These are phyloP conservation scores for Cucumis sativus DNA, from an alignment of 306 rosid species.

Conservation along the genomic window DNA sequence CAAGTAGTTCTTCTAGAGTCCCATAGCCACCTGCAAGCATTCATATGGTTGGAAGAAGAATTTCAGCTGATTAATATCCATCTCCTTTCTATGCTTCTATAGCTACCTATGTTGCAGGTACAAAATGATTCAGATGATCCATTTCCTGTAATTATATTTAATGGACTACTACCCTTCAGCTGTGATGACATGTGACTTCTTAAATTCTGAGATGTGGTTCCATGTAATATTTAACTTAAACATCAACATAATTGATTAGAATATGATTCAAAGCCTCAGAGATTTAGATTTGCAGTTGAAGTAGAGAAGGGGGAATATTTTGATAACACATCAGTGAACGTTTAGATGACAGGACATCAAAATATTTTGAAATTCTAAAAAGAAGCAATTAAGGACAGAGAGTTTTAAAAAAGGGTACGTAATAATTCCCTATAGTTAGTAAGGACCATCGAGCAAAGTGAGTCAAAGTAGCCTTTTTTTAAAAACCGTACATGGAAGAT, in stretches of 20 bases:
- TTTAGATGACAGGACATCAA: not conserved
- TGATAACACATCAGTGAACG: not conserved
- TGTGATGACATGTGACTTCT: not conserved
- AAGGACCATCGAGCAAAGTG: not conserved
- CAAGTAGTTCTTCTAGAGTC: conserved; percentile 93
- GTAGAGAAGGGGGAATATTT: not conserved
- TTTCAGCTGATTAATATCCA: not conserved
- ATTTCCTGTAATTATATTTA: not conserved
- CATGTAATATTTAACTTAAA: too few relatives aligned
- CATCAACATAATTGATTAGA: too few relatives aligned
- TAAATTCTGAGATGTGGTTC: not conserved
- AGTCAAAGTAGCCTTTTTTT: not conserved
- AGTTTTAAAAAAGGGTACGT: not conserved
- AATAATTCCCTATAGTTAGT: not conserved
- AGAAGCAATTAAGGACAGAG: not conserved
- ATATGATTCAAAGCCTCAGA: too few relatives aligned
- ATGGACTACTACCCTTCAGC: not conserved
- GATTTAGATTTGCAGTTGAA: too few relatives aligned
- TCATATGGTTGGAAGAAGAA: not conserved
- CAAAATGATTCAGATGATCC: conserved; percentile 28
- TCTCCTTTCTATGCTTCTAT: not conserved
- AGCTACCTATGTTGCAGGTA: not conserved
- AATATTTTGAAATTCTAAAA: not conserved
- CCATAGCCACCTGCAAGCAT: conserved; percentile 81
- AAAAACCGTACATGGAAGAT: not conserved